A percentile compares a stretch with the other conserved stretches of the same genome.
Evolutionary conservation across 202 grass and related monocot genomes (phyloP).

Genomic region (Panicum virgatum): DNA sequence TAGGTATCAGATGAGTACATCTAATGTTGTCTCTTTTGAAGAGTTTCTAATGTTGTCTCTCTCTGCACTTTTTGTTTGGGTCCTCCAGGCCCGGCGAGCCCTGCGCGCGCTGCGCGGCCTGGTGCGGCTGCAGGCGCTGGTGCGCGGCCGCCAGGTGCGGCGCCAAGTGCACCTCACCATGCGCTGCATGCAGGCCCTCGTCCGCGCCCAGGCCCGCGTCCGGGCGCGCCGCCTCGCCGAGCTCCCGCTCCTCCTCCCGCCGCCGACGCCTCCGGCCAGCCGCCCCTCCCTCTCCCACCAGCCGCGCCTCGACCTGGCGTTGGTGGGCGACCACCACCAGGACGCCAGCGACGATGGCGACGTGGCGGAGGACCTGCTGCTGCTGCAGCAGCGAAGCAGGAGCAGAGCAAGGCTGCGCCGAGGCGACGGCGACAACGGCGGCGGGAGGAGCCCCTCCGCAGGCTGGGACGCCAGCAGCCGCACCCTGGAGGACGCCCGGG

Average conservation of each 20-base stretch:
- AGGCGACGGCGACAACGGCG: background rate
- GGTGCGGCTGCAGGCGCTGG: constrained; percentile 86
- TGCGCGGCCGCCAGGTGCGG: constrained; percentile 80
- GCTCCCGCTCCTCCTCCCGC: constrained; percentile 10
- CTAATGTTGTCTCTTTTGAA: too few relatives aligned
- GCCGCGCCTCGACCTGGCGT: background rate
- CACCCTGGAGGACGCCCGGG: constrained; percentile 42
- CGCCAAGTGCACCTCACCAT: constrained; percentile 85
- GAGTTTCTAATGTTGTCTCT: too few relatives aligned
- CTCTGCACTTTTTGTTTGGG: constrained; percentile 20
- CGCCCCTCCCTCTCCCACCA: background rate
- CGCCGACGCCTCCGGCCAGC: background rate
- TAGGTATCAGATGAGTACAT: too few relatives aligned
- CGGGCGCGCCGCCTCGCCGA: constrained; percentile 42
- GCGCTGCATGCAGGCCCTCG: constrained; percentile 86
- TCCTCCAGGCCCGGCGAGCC: constrained; percentile 77
- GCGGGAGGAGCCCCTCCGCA: constrained; percentile 37
- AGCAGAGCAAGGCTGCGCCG: background rate
- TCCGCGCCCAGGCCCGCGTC: constrained; percentile 68
- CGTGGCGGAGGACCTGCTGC: background rate
- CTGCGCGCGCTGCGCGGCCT: constrained; percentile 74
- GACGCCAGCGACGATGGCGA: constrained; percentile 9
- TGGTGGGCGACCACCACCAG: background rate
- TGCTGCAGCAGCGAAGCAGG: constrained; percentile 11
- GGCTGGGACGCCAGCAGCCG: constrained; percentile 59